phyloP scores from a whole-genome alignment of 257 asterid genomes.

The Salvia hispanica region DNA sequence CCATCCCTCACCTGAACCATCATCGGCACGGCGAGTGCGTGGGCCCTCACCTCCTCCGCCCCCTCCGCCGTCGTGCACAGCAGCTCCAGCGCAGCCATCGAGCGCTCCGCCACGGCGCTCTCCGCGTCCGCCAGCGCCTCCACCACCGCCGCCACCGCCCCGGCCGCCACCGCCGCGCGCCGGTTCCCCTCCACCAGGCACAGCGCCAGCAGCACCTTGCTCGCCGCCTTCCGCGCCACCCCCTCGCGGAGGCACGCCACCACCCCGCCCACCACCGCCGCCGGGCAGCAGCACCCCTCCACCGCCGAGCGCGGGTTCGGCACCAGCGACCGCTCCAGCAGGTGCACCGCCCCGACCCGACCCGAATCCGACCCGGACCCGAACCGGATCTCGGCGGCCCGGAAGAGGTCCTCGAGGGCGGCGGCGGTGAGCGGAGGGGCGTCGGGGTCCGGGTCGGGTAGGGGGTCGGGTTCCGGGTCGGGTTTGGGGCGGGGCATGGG shows the following conservation, averaged over 20 bases:
- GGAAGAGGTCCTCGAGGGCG: conserved; percentile 59
- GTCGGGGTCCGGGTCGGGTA: conserved; percentile 1
- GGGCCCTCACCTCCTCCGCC: conserved; percentile 64
- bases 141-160: conserved; percentile 71
- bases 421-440: conserved; percentile 34
- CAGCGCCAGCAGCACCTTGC: conserved; percentile 70
- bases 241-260: conserved; percentile 56
- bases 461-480: conserved; percentile 18
- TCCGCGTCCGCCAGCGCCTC: conserved; percentile 73
- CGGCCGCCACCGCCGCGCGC: conserved; percentile 63
- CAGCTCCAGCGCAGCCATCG: conserved; percentile 71
- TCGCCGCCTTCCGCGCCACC: conserved; percentile 56
- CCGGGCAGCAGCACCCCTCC: conserved; percentile 44
- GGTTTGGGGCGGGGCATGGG: conserved; percentile 28
- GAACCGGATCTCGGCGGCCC: conserved; percentile 58
- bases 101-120: conserved; percentile 63
- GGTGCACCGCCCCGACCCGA: conserved; percentile 52
- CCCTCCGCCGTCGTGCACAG: conserved; percentile 78
- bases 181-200: conserved; percentile 65
- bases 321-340: conserved; percentile 62
- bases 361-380: conserved; percentile 47
- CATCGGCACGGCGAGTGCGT: conserved; percentile 86
- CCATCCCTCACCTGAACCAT: conserved; percentile 88
- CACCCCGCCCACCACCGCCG: conserved; percentile 53
- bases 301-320: conserved; percentile 57